Base-by-base conservation (phyloP, 2,329 filamentous ascomycete genomes). In the Exophiala sideris region DNA sequence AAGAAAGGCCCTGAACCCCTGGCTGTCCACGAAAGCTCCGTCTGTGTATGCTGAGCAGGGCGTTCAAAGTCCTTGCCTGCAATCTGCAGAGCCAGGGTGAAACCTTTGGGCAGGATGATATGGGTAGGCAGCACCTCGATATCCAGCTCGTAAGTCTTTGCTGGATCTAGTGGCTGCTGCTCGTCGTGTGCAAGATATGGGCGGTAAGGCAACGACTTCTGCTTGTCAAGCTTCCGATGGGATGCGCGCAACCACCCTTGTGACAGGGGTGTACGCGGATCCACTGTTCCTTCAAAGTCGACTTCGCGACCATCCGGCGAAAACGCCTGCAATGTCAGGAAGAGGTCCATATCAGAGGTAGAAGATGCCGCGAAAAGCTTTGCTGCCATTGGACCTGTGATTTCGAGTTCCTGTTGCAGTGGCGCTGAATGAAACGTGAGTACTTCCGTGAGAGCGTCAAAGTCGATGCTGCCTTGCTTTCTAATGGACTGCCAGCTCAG, bases 191-290 rank as follows among this genome's bases (percentile, higher is more conserved):
- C 46, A 18, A 52, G 54, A 11, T 44, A 56, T 12, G 54, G 54
- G 11, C 54, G 34, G 33, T 56, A 45, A 3, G 48, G 53, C 5
- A 52, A 32, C 21, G 42, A 16, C 24, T 50, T 52, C 1, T 14
- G 5, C 8, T 9, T 8, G 33, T 56, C 54, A 8, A 56, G 50
- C 16, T 56, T 56, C 10, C 54, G 49, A 42, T 56, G 54, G 2
- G 49, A 53, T 8, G 49, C 54, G 11, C 54, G 34, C 35, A 56
- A 50, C 54, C 54, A 56, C 1, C 54, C 54, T 32, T 56, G 54
- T 8, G 54, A 41, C 5, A 56, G 54, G 16, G 54, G 54, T 32
- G 54, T 56, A 16, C 53, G 54, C 5, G 54, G 54, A 32, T 56
- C 54, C 16, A 53, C 24, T 2, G 49, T 56, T 3, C 54, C 54